Percentiles rank a stretch among this genome's conserved stretches.
Evolutionary conservation across 805 yeast genomes (phyloP).

Genomic region (Kurtzmaniella cleridarum): DNA sequence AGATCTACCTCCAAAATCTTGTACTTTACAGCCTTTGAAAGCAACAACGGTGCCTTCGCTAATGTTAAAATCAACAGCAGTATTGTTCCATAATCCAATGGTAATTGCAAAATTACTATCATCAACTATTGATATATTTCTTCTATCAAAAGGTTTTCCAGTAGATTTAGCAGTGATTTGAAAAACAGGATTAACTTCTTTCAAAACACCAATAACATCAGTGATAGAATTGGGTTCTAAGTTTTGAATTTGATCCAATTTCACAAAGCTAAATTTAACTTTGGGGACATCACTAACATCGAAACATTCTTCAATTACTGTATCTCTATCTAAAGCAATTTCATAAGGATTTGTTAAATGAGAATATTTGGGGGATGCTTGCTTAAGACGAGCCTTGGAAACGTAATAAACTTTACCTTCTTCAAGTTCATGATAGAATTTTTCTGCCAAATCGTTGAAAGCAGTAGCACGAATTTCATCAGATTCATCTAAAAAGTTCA

Average conservation of each 20-base stretch:
- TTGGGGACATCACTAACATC: slow-evolving; percentile 70
- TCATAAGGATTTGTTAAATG: slow-evolving; percentile 86
- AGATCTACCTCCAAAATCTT: slow-evolving; percentile 83
- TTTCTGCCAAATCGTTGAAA: slow-evolving; percentile 81
- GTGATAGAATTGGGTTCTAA: slow-evolving; percentile 66
- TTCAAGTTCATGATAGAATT: slow-evolving; percentile 65
- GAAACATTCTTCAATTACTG: slow-evolving; percentile 63
- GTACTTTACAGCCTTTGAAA: slow-evolving; percentile 82
- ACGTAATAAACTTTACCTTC: slow-evolving; percentile 89
- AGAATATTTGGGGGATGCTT: slow-evolving; percentile 82
- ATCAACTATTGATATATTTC: slow-evolving; percentile 85
- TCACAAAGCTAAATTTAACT: slow-evolving; percentile 68
- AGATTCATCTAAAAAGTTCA: slow-evolving; percentile 85
- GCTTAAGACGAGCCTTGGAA: slow-evolving; percentile 72
- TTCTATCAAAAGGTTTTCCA: slow-evolving; percentile 87
- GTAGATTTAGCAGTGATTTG: slow-evolving; percentile 82
- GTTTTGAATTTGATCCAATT: slow-evolving; percentile 59
- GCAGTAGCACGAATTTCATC: slow-evolving; percentile 96
- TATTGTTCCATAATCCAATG: slow-evolving; percentile 87
- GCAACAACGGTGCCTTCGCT: slow-evolving; percentile 85
- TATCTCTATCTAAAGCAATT: slow-evolving; percentile 72
- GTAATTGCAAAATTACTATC: slow-evolving; percentile 69
- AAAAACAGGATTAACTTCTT: slow-evolving; percentile 66
- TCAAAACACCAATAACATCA: slow-evolving; percentile 85
- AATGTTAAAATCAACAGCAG: slow-evolving; percentile 70